Conservation (phyloP, 306 rosid species). For the Sicyos baderoa region DNA sequence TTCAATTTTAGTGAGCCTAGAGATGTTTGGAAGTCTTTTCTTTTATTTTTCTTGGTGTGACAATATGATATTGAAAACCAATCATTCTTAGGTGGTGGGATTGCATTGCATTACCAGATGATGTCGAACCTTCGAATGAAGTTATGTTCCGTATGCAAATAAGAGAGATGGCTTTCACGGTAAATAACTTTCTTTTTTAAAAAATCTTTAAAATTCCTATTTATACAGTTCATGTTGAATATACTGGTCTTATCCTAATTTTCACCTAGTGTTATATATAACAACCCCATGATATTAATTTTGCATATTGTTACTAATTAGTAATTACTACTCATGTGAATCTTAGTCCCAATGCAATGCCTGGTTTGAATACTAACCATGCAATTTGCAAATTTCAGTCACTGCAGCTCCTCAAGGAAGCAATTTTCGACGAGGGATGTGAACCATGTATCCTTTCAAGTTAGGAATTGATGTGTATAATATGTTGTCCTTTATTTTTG, state of each 20-base stretch:
- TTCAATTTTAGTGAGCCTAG: background rate
- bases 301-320: background rate
- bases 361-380: slow-evolving; percentile 17
- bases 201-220: background rate
- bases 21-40: background rate
- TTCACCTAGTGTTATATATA: background rate
- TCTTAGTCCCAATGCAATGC: background rate
- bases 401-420: slow-evolving; percentile 68
- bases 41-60: slow-evolving; percentile 6
- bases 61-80: slow-evolving; percentile 20
- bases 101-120: slow-evolving; percentile 80
- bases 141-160: slow-evolving; percentile 65
- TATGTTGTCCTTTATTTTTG: slow-evolving; percentile 22
- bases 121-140: slow-evolving; percentile 66
- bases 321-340: background rate
- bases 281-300: background rate
- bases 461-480: slow-evolving; percentile 22
- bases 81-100: slow-evolving; percentile 88
- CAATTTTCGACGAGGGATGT: slow-evolving; percentile 73
- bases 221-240: background rate
- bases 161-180: slow-evolving; percentile 73
- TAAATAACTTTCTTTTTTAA: slow-evolving; percentile 24
- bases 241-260: background rate
- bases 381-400: slow-evolving; percentile 54
- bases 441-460: slow-evolving; percentile 75